Evolutionary conservation across 2,329 filamentous ascomycete genomes (phyloP), one percentile per base, ranked within the genome.

Genomic region (Talaromyces amestolkiae): DNA sequence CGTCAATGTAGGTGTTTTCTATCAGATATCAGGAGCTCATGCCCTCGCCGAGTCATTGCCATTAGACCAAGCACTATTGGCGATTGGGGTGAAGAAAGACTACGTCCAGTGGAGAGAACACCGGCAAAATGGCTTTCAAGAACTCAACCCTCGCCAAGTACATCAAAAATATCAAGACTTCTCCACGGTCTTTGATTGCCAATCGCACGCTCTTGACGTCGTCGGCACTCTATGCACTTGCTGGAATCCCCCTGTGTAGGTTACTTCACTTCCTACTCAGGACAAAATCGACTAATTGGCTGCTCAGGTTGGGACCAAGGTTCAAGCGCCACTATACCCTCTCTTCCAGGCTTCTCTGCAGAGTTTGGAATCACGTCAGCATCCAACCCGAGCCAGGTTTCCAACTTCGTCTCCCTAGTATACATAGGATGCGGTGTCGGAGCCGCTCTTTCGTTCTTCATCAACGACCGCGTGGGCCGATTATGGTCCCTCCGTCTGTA

Each of bases 401-500:
- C 63, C n/a, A 76, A 78, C 61, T 79, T 77, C 65, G 71, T 81
- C 47, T 79, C 78, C 4, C 66, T 80, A 35, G 71, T 76, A 22
- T 75, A 79, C 63, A 68, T 80, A 43, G 74, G 74, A 2, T 68
- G 65, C 43, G 74, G 69, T 43, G 66, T 73, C 4, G 76, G 76
- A 1, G 72, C 76, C 1, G 70, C 62, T 15, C 62, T 76, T 3
- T 76, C 76, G 5, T 80, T 78, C 70, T 77, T 79, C 68, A 65
- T 79, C 68, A 79, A 79, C 69, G 71, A 81, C 65, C 70, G 73
- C 6, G 72, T 80, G 24, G 79, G 79, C 1, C 75, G 79, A 1
- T 69, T 77, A 24, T 80, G 79, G 78, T 77, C 78, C 0, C 72
- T 72, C 7, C 74, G 79, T 0, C 67, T 81, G 1, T 81, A 82